Evolutionary conservation across 2,329 filamentous ascomycete species (phyloP), one percentile per base, ranked within the genome.

Genomic region (Alternaria ethzedia): DNA sequence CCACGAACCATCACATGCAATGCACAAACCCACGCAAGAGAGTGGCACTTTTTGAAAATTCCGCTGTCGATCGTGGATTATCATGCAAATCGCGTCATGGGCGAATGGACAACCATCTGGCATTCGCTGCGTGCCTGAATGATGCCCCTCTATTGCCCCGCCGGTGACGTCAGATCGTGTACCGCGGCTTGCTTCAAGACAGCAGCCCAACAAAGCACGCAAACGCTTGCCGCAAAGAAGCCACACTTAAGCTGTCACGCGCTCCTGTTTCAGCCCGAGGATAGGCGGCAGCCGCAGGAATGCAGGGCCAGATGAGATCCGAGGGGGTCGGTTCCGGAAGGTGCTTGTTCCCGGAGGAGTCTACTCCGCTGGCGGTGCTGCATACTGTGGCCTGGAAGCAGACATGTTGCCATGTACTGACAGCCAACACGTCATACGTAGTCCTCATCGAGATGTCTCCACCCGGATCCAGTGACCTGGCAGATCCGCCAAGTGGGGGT

Each of bases 31-130:
- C 57, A 57, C 50, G 54, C 45, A 45, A 44, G 32, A 57, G 41
- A 20, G 54, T 52, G 61, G 58, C 61, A 63, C 57, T 54, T 54
- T 58, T 49, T 44, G 43, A 46, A 49, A 63, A 61, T 65, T 7
- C 54, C 57, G 46, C 63, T 69, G 65, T 46, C 55, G 66, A 69
- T 69, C 67, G 62, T 54, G 46, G 58, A 62, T 60, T 60, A 46
- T n/a, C 62, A 66, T 64, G 59, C 51, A 20, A 57, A 65, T 67
- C 63, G 63, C 47, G 58, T 59, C 63, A 63, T 64, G 54, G 51
- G 55, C 28, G 36, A 54, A 45, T 49, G 12, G 44, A 21, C 28
- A 43, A 50, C 51, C 43, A 51, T 54, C 46, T 54, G 23, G 59
- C 43, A 57, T 57, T 66, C 59, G 58, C 50, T 43, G 64, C 28